Evolutionary conservation across 352 stramenopile species (phyloP).

Genomic region (Phytopythium vexans): DNA sequence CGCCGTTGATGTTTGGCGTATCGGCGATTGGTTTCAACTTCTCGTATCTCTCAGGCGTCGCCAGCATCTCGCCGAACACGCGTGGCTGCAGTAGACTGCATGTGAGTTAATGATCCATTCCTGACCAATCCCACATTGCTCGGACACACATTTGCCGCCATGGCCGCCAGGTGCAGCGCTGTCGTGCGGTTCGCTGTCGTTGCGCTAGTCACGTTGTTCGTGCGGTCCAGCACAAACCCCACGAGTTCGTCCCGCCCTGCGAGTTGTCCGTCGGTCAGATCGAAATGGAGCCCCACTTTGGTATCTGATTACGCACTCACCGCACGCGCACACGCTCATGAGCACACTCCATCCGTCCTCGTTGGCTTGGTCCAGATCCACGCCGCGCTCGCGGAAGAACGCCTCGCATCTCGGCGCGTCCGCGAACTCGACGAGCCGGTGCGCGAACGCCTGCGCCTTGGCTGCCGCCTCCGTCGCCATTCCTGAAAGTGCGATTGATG

Average conservation of each 20-base stretch:
- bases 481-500: background rate
- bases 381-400: slow-evolving; percentile 53
- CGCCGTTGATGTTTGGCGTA: slow-evolving; percentile 61
- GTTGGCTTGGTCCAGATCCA: slow-evolving; percentile 63
- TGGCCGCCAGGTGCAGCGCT: slow-evolving; percentile 73
- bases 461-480: background rate
- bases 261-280: slow-evolving; percentile 1
- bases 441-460: slow-evolving; percentile 63
- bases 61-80: slow-evolving; percentile 55
- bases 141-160: slow-evolving; percentile 58
- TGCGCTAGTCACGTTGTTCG: slow-evolving; percentile 46
- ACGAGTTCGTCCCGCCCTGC: slow-evolving; percentile 66
- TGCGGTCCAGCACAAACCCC: slow-evolving; percentile 48
- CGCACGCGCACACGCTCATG: slow-evolving; percentile 74
- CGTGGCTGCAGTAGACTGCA: slow-evolving; percentile 23
- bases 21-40: slow-evolving; percentile 56
- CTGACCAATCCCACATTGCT: background rate
- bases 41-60: slow-evolving; percentile 32
- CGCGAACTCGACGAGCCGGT: slow-evolving; percentile 76
- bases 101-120: background rate
- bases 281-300: background rate
- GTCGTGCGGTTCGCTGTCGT: slow-evolving; percentile 70
- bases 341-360: slow-evolving; percentile 71
- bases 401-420: slow-evolving; percentile 47
- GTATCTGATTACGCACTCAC: slow-evolving; percentile 19